These are phyloP conservation scores for Ilyonectria destructans DNA, from an alignment of 2,329 filamentous ascomycete species.

Conservation along the genomic window DNA sequence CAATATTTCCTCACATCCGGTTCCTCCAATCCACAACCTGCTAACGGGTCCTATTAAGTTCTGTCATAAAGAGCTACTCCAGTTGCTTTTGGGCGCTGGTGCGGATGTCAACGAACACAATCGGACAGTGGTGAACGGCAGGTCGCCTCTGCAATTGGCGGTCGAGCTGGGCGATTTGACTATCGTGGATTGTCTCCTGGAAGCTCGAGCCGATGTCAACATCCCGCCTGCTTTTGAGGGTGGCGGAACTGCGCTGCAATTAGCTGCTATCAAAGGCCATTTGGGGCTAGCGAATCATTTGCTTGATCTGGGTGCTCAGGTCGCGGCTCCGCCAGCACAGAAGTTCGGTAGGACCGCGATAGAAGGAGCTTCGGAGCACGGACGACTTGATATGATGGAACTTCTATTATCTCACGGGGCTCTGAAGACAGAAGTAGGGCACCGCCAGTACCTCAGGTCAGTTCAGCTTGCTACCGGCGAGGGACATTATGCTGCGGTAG, in stretches of 20 bases:
- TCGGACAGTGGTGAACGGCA: accelerated
- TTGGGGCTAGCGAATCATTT: slow-evolving; percentile 11
- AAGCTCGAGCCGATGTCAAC: neutral
- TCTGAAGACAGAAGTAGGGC: neutral
- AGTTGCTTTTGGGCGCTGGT: neutral
- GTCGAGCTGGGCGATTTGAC: neutral
- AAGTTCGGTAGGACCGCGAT: neutral
- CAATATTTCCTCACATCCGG: neutral
- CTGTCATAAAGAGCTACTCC: neutral
- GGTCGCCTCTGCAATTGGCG: neutral
- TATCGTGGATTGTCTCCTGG: neutral
- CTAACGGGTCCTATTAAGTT: neutral
- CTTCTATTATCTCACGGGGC: neutral
- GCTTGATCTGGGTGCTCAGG: slow-evolving; percentile 12
- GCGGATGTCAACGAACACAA: slow-evolving; percentile 6
- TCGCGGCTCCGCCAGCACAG: neutral
- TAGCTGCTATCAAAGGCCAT: neutral
- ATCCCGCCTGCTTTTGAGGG: neutral
- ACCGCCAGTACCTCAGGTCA: neutral
- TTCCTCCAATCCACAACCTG: neutral
- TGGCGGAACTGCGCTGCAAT: slow-evolving; percentile 16
- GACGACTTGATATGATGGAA: slow-evolving; percentile 17
- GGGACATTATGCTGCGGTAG: neutral
- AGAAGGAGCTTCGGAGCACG: slow-evolving; percentile 22
- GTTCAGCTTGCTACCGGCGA: accelerated